These are phyloP conservation scores for Tolypocladium pustulatum DNA, from an alignment of 2,329 filamentous ascomycete genomes.

Conservation along the genomic window DNA sequence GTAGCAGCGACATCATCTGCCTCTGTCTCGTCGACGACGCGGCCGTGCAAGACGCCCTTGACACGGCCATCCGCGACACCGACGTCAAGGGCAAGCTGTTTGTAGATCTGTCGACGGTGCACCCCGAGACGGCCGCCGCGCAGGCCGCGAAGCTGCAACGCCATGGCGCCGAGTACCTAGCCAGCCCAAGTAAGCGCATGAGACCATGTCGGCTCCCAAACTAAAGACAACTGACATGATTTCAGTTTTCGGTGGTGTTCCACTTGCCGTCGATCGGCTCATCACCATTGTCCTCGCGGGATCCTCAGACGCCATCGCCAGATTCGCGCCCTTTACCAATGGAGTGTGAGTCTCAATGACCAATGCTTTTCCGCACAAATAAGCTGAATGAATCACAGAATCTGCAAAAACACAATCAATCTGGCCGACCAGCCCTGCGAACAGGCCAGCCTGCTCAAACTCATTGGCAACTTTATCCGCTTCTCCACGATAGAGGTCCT, in stretches of 20 bases:
- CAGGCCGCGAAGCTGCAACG: background rate
- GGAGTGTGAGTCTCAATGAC: background rate
- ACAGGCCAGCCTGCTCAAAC: background rate
- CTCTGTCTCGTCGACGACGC: background rate
- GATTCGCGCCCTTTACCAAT: background rate
- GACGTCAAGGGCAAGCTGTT: background rate
- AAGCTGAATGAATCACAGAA: background rate
- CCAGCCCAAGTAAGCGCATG: background rate
- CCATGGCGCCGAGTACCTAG: background rate
- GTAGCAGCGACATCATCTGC: background rate
- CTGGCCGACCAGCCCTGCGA: background rate
- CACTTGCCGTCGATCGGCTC: background rate
- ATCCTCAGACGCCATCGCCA: background rate
- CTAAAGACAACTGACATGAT: background rate
- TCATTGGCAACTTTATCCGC: background rate
- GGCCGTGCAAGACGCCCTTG: background rate
- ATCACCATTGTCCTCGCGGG: background rate
- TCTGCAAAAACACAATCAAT: background rate
- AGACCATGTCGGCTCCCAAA: rapidly evolving
- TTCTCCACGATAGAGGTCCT: background rate
- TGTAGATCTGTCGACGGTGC: background rate
- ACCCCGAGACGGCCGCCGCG: background rate
- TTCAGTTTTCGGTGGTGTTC: background rate
- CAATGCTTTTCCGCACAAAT: too few species aligned
- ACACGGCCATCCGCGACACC: background rate